phyloP scores from a whole-genome alignment of 2,329 filamentous ascomycete species.

The Ramularia collo-cygni region DNA sequence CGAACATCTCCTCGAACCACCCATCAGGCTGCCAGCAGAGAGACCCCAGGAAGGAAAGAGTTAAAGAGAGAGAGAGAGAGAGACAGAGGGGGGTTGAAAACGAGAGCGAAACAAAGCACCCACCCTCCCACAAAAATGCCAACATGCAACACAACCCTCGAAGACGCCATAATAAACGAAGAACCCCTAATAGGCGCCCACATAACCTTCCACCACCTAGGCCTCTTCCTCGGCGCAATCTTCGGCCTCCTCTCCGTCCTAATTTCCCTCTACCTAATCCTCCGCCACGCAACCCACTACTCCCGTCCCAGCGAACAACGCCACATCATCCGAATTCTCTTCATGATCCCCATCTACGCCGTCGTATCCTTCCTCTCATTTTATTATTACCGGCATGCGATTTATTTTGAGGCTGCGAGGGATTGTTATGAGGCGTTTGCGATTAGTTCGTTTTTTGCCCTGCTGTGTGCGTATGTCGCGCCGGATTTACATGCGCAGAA shows the following conservation, averaged over 20 bases:
- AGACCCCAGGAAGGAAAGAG: too few species aligned
- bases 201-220: slow-evolving; percentile 51
- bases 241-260: slow-evolving; percentile 47
- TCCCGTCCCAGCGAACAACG: slow-evolving; percentile 53
- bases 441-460: slow-evolving; percentile 77
- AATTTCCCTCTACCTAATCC: slow-evolving; percentile 49
- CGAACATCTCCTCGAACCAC: too few species aligned
- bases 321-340: slow-evolving; percentile 77
- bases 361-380: slow-evolving; percentile 67
- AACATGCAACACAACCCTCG: slow-evolving; percentile 45
- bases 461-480: slow-evolving; percentile 74
- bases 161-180: slow-evolving; percentile 39
- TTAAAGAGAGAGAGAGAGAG: too few species aligned
- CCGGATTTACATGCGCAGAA: slow-evolving; percentile 75
- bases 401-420: slow-evolving; percentile 74
- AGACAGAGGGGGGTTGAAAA: too few species aligned
- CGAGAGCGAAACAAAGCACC: too few species aligned
- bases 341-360: slow-evolving; percentile 80
- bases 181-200: slow-evolving; percentile 43
- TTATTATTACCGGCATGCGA: slow-evolving; percentile 65
- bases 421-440: slow-evolving; percentile 88
- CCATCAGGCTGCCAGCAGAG: too few species aligned
- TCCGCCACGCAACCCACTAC: slow-evolving; percentile 54
- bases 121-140: slow-evolving; percentile 17
- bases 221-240: slow-evolving; percentile 46